Evolutionary conservation across 129 eudicot species (phyloP).

Genomic region (Saposhnikovia divaricata): DNA sequence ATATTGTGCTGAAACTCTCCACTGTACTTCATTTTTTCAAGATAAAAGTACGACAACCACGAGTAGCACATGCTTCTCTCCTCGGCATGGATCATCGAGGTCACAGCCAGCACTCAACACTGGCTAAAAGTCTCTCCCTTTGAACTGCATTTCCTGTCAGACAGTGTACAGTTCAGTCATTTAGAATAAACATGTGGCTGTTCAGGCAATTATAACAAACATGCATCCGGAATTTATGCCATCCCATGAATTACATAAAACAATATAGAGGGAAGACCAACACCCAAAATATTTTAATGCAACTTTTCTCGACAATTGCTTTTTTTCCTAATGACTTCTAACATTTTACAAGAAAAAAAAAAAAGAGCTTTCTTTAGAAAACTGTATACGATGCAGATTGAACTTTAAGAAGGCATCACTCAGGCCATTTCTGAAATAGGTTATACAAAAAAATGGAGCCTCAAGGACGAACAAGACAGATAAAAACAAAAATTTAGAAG

Average conservation of each 20-base stretch:
- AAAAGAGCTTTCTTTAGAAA: not conserved
- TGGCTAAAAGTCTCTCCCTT: constrained; percentile 6
- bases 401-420: not conserved
- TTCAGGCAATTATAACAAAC: not conserved
- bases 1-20: constrained; percentile 1
- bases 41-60: not conserved
- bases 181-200: not conserved
- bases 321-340: not conserved
- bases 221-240: not conserved
- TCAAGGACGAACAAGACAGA: not conserved
- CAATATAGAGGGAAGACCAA: no score
- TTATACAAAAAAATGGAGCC: not conserved
- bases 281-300: not conserved
- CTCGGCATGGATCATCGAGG: not conserved
- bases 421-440: not conserved
- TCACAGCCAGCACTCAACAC: not conserved
- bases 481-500: not conserved
- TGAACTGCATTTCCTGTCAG: constrained; percentile 10
- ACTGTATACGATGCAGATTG: not conserved
- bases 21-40: not conserved
- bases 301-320: not conserved
- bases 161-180: not conserved
- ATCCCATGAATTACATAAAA: no score
- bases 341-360: not conserved
- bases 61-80: not conserved